These are phyloP conservation scores for Cystobasidium ongulense DNA, from an alignment of 768 basidiomycete species.

Conservation along the genomic window DNA sequence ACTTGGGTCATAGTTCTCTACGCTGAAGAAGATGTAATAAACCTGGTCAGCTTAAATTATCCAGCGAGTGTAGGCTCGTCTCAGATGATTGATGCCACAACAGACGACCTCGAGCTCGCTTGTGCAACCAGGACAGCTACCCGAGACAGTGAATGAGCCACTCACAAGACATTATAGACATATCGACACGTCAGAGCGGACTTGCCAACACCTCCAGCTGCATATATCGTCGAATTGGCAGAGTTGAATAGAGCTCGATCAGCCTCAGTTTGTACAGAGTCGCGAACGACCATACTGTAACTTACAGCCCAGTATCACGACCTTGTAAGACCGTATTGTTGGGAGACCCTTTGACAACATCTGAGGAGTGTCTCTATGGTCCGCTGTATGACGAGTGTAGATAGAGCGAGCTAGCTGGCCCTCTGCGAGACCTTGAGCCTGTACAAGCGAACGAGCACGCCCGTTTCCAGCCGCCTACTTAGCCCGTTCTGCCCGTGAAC, in stretches of 20 bases:
- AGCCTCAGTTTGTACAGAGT: not conserved
- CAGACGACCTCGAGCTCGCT: no score
- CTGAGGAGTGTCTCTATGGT: no score
- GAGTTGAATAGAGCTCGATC: not conserved
- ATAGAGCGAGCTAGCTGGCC: no score
- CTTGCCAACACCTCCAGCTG: slow-evolving; percentile 25
- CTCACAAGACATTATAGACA: slow-evolving; percentile 30
- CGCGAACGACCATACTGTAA: not conserved
- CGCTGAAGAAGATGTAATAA: not conserved
- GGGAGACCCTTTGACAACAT: not conserved
- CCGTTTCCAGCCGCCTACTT: no score
- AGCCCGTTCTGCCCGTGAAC: no score
- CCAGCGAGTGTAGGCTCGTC: not conserved
- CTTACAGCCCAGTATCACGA: slow-evolving; percentile 4
- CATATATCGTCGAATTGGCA: not conserved
- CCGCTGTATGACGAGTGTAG: no score
- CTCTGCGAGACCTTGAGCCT: no score
- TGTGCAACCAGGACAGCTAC: no score
- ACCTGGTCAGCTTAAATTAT: not conserved
- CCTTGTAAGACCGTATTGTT: not conserved
- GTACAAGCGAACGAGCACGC: no score
- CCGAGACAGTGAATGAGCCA: not conserved
- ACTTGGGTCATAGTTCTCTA: slow-evolving; percentile 31
- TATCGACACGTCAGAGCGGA: slow-evolving; percentile 29
- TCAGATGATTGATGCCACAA: no score